Evolutionary conservation across 192 early-diverging fungal species (phyloP), one percentile per base, ranked within the genome.

Genomic region (Globomyces pollinis-pini): DNA sequence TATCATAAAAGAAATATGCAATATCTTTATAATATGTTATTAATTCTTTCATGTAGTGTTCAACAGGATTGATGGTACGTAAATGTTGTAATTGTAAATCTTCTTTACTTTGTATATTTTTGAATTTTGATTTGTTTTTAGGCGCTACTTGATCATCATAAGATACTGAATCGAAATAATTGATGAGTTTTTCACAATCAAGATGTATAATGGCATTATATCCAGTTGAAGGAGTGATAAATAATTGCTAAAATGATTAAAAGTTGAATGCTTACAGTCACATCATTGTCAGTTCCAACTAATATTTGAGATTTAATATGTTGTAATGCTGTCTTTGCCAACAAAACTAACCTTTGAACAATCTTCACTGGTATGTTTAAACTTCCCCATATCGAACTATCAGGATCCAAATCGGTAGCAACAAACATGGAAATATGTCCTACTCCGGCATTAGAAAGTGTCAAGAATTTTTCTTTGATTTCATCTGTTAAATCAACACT

Each of bases 141-240:
- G 63, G 60, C 1, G 59, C 56, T 29, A n/a, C 6, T 3, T 11
- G 28, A 8, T 51, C 53, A 47, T 72, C 63, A 41, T 66, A 74
- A 1, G 60, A 57, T 30, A 74, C 50, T 47, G 43, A 63, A 33
- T 63, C 20, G 9, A 32, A 58, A 44, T 62, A 77, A 26, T 66
- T 63, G 13, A 71, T 63, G 7, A 72, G 38, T 44, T 59, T 60
- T 54, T 75, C 50, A 4, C 67, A 44, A 60, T 88, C 68, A 4
- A 97, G 71, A 45, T 80, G 74, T 51, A 97, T 75, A 13, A 97
- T 49, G 24, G 80, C 72, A 67, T 86, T 81, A 60, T 93, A 97
- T 47, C 88, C 88, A 26, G 64, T 53, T 13, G 88, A 71, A n/a
- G 91, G 87, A 5, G 89, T 82, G 4, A 88, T 71, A 73, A 94